Conservation (phyloP, 176 grass and related monocot species). For the Aegilops umbellulata region DNA sequence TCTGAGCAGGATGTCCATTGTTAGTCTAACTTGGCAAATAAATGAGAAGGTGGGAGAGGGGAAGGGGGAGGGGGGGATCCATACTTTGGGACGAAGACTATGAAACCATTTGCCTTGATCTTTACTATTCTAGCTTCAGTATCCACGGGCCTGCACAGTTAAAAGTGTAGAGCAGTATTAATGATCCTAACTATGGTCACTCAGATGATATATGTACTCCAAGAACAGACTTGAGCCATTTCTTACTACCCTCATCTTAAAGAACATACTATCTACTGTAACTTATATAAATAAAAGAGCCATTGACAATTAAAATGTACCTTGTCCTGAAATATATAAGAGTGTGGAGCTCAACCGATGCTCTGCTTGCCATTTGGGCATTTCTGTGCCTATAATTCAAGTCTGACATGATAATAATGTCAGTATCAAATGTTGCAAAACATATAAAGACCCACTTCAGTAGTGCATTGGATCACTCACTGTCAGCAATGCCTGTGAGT, state of each 20-base stretch:
- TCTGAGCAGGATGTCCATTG: neutral
- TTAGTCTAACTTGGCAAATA: neutral
- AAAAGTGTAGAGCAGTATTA: neutral
- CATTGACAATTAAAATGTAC: conserved; percentile 40
- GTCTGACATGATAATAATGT: conserved; percentile 48
- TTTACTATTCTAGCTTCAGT: conserved; percentile 98
- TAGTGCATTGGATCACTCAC: conserved; percentile 51
- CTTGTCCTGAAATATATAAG: conserved; percentile 96
- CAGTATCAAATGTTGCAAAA: conserved; percentile 28
- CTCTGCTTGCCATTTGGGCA: conserved; percentile 97
- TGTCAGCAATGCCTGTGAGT: conserved; percentile 85
- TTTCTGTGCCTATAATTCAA: conserved; percentile 94
- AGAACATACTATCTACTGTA: neutral
- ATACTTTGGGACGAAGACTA: conserved; percentile 98
- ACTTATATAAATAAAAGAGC: neutral
- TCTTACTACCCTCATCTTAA: neutral
- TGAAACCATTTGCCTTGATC: conserved; percentile 96
- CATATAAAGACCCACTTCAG: conserved; percentile 10
- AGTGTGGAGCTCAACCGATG: conserved; percentile 95
- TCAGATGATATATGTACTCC: conserved; percentile 16
- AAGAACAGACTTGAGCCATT: conserved; percentile 22
- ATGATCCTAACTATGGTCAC: neutral
- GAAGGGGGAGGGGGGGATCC: neutral
- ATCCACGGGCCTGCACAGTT: conserved; percentile 68
- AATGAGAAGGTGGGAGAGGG: neutral